A percentile compares a stretch with the other conserved stretches of the same genome.
Evolutionary conservation across 768 basidiomycete species (phyloP).

Genomic region (Termitomyces sp.): DNA sequence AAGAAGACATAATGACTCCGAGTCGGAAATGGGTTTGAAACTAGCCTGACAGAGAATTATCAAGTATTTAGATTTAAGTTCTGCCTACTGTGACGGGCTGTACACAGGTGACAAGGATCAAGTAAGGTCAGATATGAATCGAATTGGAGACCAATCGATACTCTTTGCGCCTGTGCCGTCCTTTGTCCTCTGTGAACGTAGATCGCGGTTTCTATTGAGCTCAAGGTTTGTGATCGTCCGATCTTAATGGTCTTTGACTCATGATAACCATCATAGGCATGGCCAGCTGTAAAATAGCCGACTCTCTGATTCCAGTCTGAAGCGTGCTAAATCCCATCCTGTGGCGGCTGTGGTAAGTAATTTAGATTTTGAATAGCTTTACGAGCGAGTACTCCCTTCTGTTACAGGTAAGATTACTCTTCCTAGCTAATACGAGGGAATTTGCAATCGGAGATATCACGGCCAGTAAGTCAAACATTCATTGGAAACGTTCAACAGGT

Average conservation of each 20-base stretch:
- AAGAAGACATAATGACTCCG: conserved; percentile 1
- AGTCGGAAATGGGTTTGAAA: neutral
- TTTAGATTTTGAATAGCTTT: neutral
- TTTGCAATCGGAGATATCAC: neutral
- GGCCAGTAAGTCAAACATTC: neutral
- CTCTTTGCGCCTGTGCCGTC: neutral
- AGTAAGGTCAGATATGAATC: neutral
- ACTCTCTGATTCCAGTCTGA: neutral
- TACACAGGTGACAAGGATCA: neutral
- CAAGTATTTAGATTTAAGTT: neutral
- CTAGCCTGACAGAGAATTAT: neutral
- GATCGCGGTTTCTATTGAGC: neutral
- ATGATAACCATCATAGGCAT: neutral
- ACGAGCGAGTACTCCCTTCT: no score
- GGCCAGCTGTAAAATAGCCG: neutral
- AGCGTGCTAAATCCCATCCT: neutral
- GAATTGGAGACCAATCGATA: no score
- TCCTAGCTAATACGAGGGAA: neutral
- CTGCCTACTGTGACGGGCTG: neutral
- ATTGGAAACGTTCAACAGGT: neutral
- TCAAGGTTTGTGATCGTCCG: neutral
- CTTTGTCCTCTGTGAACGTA: neutral
- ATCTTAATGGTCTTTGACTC: neutral
- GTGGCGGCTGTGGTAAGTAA: neutral
- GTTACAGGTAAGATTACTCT: neutral